A percentile compares a stretch with the other conserved stretches of the same genome.
These are phyloP conservation scores for Nannochloropsis salina DNA, from an alignment of 108 stramenopile genomes.

Conservation along the genomic window DNA sequence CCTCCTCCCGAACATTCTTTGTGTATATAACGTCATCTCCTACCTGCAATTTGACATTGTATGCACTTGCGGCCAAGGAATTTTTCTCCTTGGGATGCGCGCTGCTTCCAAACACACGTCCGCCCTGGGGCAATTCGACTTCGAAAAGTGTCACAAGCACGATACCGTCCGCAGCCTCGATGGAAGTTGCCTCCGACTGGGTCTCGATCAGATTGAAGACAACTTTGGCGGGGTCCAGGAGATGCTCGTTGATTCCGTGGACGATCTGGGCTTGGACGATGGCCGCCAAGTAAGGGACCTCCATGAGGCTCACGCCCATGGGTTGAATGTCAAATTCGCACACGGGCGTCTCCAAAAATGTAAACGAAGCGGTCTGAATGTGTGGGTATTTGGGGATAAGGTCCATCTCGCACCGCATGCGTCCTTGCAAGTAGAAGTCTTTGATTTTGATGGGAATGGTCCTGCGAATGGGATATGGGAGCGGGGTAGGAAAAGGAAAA, in stretches of 20 bases:
- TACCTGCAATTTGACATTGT: not conserved
- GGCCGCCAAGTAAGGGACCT: not conserved
- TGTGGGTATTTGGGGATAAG: not conserved
- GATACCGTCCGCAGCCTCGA: not conserved
- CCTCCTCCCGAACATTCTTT: not conserved
- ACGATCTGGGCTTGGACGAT: not conserved
- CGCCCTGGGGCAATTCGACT: not conserved
- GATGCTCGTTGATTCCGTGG: not conserved
- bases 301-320: not conserved
- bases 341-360: slow-evolving; percentile 1
- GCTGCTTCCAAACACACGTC: not conserved
- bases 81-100: not conserved
- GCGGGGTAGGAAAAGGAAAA: not conserved
- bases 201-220: not conserved
- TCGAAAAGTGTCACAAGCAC: not conserved
- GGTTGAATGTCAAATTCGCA: not conserved
- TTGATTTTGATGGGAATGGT: slow-evolving; percentile 1
- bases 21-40: not conserved
- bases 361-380: not conserved
- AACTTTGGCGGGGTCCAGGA: not conserved
- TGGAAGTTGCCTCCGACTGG: not conserved
- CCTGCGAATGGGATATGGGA: not conserved
- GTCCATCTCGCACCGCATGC: slow-evolving; percentile 13
- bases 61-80: not conserved
- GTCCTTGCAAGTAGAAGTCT: slow-evolving; percentile 7